phyloP scores from a whole-genome alignment of 345 rosid species.

The Litchi chinensis region DNA sequence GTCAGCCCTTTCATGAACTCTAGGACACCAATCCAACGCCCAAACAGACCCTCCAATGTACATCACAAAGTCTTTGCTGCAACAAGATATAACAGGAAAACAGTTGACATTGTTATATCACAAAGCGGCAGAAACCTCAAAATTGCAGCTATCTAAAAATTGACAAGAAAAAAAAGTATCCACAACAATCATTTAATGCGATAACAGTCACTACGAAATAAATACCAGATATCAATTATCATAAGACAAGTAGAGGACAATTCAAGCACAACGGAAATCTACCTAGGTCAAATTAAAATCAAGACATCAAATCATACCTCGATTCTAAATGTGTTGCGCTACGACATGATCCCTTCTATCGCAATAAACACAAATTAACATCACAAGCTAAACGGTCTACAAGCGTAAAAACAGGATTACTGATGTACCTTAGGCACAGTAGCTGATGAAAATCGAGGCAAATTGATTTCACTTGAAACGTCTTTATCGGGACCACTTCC shows the following conservation, averaged over 20 bases:
- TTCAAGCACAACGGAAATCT: background rate
- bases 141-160: background rate
- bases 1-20: conserved; percentile 48
- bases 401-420: background rate
- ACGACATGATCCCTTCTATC: conserved; percentile 27
- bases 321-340: conserved; percentile 31
- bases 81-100: conserved; percentile 22
- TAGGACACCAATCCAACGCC: conserved; percentile 97
- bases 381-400: background rate
- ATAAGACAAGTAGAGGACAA: background rate
- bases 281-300: background rate
- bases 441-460: conserved; percentile 89
- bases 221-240: no score
- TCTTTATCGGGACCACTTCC: conserved; percentile 23
- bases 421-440: conserved; percentile 62
- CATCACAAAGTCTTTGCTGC: conserved; percentile 85
- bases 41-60: conserved; percentile 88
- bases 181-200: background rate
- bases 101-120: background rate
- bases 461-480: conserved; percentile 29
- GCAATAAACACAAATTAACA: conserved; percentile 20
- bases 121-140: background rate
- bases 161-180: background rate
- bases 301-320: conserved; percentile 39
- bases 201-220: background rate